Percentiles rank a stretch among this genome's conserved stretches.
Evolutionary conservation across 31 red algal species (phyloP).

Genomic region (Asparagopsis taxiformis): DNA sequence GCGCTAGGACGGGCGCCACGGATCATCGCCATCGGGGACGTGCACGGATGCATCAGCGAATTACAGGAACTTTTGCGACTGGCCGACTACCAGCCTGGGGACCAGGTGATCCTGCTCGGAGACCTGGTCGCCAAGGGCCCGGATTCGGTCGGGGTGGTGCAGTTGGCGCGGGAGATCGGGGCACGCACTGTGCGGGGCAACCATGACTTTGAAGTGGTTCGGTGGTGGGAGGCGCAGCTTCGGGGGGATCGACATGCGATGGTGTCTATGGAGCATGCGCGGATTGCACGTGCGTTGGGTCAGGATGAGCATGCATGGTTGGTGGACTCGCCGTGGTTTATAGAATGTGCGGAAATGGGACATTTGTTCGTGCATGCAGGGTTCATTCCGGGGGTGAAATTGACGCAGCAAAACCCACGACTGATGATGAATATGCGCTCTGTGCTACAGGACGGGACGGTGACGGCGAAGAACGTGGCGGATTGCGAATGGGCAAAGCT

Average conservation of each 20-base stretch:
- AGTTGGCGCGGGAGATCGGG: conserved; percentile 80
- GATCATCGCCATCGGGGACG: conserved; percentile 90
- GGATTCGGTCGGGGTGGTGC: conserved; percentile 88
- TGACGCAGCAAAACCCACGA: conserved; percentile 83
- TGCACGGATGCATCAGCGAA: conserved; percentile 95
- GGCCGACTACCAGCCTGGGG: conserved; percentile 79
- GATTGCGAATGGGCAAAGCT: conserved; percentile 75
- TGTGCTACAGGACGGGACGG: conserved; percentile 72
- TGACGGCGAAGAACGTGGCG: conserved; percentile 63
- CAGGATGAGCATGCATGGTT: conserved; percentile 74
- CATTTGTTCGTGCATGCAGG: conserved; percentile 92
- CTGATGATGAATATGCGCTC: conserved; percentile 96
- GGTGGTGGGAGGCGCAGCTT: conserved; percentile 60
- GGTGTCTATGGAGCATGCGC: conserved; percentile 65
- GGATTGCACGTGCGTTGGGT: conserved; percentile 58
- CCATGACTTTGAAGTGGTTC: conserved; percentile 81
- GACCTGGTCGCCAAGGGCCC: conserved; percentile 95
- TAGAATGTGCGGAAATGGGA: conserved; percentile 58
- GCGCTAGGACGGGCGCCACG: conserved; percentile 56
- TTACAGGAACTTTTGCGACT: conserved; percentile 72
- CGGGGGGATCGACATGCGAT: conserved; percentile 43
- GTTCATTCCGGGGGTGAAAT: conserved; percentile 77
- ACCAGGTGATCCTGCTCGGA: conserved; percentile 84
- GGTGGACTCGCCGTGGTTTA: conserved; percentile 86
- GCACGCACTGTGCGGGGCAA: conserved; percentile 89